Base-by-base conservation (phyloP, 345 rosid genomes). In the Citrus hindsii region DNA sequence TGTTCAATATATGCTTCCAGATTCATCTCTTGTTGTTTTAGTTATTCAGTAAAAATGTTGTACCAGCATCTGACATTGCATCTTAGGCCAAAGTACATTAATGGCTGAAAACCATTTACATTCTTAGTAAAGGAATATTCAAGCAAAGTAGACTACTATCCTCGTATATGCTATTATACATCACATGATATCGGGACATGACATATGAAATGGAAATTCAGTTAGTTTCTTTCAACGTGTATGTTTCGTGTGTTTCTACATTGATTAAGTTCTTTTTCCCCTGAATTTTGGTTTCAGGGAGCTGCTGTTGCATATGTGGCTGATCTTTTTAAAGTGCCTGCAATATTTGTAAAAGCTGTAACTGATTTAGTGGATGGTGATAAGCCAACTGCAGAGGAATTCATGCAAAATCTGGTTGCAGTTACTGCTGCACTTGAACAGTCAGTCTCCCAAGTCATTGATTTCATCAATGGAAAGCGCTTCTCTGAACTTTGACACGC, bases 231-330 rank as follows among this genome's bases (percentile, higher is more conserved):
- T 65, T 16, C 7, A 24, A 16, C 13, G 55, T 66, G 66, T 48
- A 42, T 59, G n/a, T 25, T 62, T 62, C 40, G 70, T 67, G 18
- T 16, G 64, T 38, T 81, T 63, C 69, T 60, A 51, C 46, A 18
- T 14, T 37, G 22, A 74, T 53, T 83, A 30, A 48, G 1, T 30
- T 22, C 14, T 51, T 33, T 40, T 61, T 1, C 21, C n/a, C 25
- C 13, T 64, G 33, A 24, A 6, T 58, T 60, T 56, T 58, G 64
- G 30, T 61, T 73, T 48, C 88, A 97, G 94, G 98, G 98, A 74
- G 98, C 98, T 37, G 97, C 95, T 6, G 85, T 93, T 72, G 99
- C 92, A 13, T 93, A 91, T 40, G 97, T 93, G 48, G 92, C 97
- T 28, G 98, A 89, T 69, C 94, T 94, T 77, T 75, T 90, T 40